Base-by-base conservation (phyloP, 139 green algal species). In the Chlorella sorokiniana region DNA sequence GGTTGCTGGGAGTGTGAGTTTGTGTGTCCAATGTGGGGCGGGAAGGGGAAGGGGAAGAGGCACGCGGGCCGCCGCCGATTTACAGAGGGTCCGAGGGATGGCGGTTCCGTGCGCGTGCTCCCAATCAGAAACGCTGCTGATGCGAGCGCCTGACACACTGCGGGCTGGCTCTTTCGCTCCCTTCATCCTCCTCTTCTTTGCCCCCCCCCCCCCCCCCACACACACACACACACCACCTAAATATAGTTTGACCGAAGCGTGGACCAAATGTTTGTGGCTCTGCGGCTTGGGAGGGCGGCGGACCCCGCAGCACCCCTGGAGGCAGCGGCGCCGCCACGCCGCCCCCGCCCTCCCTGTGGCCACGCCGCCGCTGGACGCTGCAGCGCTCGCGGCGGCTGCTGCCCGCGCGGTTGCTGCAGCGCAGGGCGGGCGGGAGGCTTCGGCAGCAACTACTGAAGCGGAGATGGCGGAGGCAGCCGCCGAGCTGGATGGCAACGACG, bases 161-260 rank as follows among this genome's bases (percentile, higher is more conserved):
- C n/a, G n/a, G n/a, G n/a, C n/a, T n/a, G n/a, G n/a, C n/a, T n/a
- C n/a, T n/a, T n/a, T n/a, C n/a, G n/a, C n/a, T n/a, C n/a, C n/a
- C n/a, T n/a, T n/a, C n/a, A n/a, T 38, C 23, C 5, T 40, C n/a
- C 61, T 8, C n/a, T 14, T 3, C 16, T 8, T 11, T 11, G 7
- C 35, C 52, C n/a, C n/a, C n/a, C n/a, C n/a, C n/a, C n/a, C n/a
- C n/a, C n/a, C n/a, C n/a, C n/a, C n/a, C n/a, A n/a, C n/a, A n/a
- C n/a, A n/a, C n/a, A n/a, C n/a, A n/a, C n/a, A n/a, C n/a, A n/a
- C n/a, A n/a, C n/a, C n/a, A n/a, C n/a, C n/a, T n/a, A n/a, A n/a
- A n/a, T 38, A 64, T 64, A 83, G 77, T 83, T 83, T 54, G 45
- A 76, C 40, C 23, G 31, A 2, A 83, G 77, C 45, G 77, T 83